A percentile compares a stretch with the other conserved stretches of the same genome.
These are phyloP conservation scores for Globisporangium takayamanum DNA, from an alignment of 352 stramenopile species.

Conservation along the genomic window DNA sequence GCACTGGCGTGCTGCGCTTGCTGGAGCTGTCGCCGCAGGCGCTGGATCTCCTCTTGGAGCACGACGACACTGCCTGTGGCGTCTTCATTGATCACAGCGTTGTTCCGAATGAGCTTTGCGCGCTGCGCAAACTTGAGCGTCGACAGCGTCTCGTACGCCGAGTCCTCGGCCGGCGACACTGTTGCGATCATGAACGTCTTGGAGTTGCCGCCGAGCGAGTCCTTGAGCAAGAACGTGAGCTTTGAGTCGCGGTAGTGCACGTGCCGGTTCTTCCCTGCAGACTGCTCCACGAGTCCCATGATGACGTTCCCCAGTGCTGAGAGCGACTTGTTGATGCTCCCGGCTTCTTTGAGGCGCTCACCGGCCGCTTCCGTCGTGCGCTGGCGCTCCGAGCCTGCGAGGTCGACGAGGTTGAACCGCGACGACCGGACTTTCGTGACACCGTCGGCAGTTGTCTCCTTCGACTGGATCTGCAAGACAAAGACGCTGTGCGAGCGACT, in stretches of 20 bases:
- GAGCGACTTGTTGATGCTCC: slow-evolving; percentile 96
- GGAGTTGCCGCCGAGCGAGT: slow-evolving; percentile 79
- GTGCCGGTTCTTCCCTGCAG: slow-evolving; percentile 70
- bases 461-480: slow-evolving; percentile 71
- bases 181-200: slow-evolving; percentile 87
- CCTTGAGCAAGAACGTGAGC: slow-evolving; percentile 79
- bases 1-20: slow-evolving; percentile 31
- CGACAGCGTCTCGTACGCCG: slow-evolving; percentile 76
- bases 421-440: slow-evolving; percentile 73
- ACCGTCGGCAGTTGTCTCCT: slow-evolving; percentile 44
- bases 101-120: slow-evolving; percentile 84
- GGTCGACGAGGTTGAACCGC: slow-evolving; percentile 97
- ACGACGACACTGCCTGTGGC: slow-evolving; percentile 48
- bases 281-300: slow-evolving; percentile 79
- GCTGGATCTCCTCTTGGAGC: slow-evolving; percentile 71
- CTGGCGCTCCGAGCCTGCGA: slow-evolving; percentile 96
- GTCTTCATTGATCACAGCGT: slow-evolving; percentile 80
- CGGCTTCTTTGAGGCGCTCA: slow-evolving; percentile 94
- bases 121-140: slow-evolving; percentile 83
- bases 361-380: slow-evolving; percentile 93
- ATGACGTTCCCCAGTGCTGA: slow-evolving; percentile 95
- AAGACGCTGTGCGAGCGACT: slow-evolving; percentile 84
- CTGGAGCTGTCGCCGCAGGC: slow-evolving; percentile 52
- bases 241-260: slow-evolving; percentile 85
- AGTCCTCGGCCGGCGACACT: slow-evolving; percentile 79